Percentiles rank a stretch among this genome's conserved stretches.
Conservation (phyloP, 305 asterid genomes). For the Galium porrigens region DNA sequence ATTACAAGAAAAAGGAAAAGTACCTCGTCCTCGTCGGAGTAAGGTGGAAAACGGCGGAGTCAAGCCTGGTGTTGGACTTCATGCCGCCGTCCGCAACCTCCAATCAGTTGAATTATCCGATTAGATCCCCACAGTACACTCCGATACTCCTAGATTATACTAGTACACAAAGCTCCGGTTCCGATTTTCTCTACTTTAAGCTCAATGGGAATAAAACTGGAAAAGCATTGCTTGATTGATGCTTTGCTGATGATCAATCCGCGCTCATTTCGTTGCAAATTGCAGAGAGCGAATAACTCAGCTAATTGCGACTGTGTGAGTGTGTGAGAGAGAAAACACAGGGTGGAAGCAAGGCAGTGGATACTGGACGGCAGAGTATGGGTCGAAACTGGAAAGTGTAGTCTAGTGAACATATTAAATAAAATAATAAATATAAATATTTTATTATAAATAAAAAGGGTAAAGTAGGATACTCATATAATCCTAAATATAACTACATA, state of each 20-base stretch:
- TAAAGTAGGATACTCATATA: neutral
- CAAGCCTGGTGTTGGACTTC: conserved; percentile 60
- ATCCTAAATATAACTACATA: too few species aligned
- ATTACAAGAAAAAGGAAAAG: neutral
- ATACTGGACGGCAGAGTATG: conserved; percentile 13
- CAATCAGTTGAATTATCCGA: conserved; percentile 5
- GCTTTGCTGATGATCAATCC: conserved; percentile 5
- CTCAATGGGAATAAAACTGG: neutral
- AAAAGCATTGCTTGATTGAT: neutral
- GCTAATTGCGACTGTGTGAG: conserved; percentile 3
- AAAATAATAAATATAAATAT: too few species aligned
- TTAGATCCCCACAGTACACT: conserved; percentile 19
- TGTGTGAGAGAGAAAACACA: conserved; percentile 8
- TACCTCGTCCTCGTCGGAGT: conserved; percentile 90
- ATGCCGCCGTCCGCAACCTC: conserved; percentile 17
- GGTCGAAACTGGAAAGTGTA: neutral
- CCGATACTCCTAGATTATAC: neutral
- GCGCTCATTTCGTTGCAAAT: conserved; percentile 9
- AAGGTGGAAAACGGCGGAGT: conserved; percentile 73
- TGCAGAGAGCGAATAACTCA: neutral
- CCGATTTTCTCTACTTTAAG: conserved; percentile 12
- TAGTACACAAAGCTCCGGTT: conserved; percentile 7
- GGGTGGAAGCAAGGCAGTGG: conserved; percentile 12
- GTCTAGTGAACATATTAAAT: neutral
- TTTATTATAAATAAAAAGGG: neutral